Conservation (phyloP, 306 rosid genomes). For the Cyamopsis tetragonoloba region DNA sequence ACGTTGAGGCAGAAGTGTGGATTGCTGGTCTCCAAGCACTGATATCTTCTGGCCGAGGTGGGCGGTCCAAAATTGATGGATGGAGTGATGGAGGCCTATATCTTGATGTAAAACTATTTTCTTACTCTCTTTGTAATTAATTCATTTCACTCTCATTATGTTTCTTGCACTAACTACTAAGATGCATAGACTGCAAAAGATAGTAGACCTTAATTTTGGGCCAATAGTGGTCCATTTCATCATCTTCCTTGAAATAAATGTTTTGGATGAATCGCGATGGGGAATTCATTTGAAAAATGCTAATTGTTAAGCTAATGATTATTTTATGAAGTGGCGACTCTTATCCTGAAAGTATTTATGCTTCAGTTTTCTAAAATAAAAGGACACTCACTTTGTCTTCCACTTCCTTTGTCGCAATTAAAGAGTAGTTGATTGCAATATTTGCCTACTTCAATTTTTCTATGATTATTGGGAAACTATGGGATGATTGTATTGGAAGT, state of each 20-base stretch:
- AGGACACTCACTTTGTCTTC: not conserved
- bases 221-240: constrained; percentile 10
- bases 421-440: constrained; percentile 1
- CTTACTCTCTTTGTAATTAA: constrained; percentile 24
- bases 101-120: constrained; percentile 64
- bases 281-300: not conserved
- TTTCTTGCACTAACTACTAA: constrained; percentile 6
- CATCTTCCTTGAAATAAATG: constrained; percentile 14
- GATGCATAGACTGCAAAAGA: constrained; percentile 1
- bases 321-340: not conserved
- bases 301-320: not conserved
- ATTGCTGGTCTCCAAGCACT: constrained; percentile 78
- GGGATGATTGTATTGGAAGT: not conserved
- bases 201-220: constrained; percentile 1
- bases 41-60: constrained; percentile 76
- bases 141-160: constrained; percentile 17
- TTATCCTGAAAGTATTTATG: not conserved
- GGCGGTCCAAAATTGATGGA: constrained; percentile 98
- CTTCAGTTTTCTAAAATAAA: not conserved
- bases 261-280: not conserved
- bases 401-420: not conserved
- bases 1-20: constrained; percentile 95
- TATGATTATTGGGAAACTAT: not conserved
- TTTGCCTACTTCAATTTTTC: not conserved
- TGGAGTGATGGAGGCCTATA: constrained; percentile 93